A percentile compares a stretch with the other conserved stretches of the same genome.
phyloP scores from a whole-genome alignment of 1,139 yeast species.

The Nakaseomyces sp. region DNA sequence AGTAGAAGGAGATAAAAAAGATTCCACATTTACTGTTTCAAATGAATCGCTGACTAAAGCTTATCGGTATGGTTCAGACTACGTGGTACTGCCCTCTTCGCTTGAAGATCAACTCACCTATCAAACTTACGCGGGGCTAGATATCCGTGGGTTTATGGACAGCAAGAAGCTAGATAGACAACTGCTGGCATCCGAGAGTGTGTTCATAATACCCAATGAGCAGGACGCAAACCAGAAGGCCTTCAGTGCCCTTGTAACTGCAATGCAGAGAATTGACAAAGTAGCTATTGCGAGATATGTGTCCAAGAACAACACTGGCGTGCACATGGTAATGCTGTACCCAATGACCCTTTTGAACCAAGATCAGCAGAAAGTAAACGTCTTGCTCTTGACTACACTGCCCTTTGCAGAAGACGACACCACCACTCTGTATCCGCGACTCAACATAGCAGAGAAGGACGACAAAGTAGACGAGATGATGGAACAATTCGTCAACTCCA shows the following conservation, averaged over 20 bases:
- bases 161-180: conserved; percentile 45
- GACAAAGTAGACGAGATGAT: conserved; percentile 19
- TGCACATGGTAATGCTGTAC: conserved; percentile 48
- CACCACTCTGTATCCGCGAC: conserved; percentile 50
- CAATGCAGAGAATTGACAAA: conserved; percentile 42
- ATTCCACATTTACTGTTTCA: conserved; percentile 26
- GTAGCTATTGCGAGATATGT: conserved; percentile 59
- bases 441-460: conserved; percentile 19
- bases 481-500: conserved; percentile 21
- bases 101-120: conserved; percentile 38
- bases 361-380: conserved; percentile 15
- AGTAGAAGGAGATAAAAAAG: conserved; percentile 26
- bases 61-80: conserved; percentile 59
- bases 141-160: conserved; percentile 55
- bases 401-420: conserved; percentile 78
- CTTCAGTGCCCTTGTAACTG: conserved; percentile 47
- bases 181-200: conserved; percentile 50
- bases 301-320: conserved; percentile 39
- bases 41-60: conserved; percentile 38
- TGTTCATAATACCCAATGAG: conserved; percentile 43
- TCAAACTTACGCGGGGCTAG: conserved; percentile 43
- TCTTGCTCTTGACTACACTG: conserved; percentile 39
- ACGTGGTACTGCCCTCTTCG: conserved; percentile 42
- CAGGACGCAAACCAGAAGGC: conserved; percentile 37
- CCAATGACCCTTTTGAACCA: conserved; percentile 37